Base-by-base conservation (phyloP, 1,284 basidiomycete genomes). In the Sporisorium scitamineum region DNA sequence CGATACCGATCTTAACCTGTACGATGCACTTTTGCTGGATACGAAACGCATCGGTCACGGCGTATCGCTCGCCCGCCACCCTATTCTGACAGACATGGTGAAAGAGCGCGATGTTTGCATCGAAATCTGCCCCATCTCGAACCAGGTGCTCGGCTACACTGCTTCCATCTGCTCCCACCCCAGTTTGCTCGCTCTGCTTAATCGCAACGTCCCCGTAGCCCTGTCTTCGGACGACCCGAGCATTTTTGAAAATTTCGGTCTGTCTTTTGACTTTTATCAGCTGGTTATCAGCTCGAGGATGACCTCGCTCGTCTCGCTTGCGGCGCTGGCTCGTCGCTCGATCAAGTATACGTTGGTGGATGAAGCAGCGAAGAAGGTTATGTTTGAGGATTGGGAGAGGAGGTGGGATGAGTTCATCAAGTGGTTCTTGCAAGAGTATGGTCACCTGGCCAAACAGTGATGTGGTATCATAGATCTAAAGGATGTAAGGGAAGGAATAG, bases 11-110 rank as follows among this genome's bases (percentile, higher is more conserved):
- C 83, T 88, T 54, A 94, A 94, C 80, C 85, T 94, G 39, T 93
- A 92, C 80, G 92, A 93, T 80, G 92, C 92, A 3, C 89, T 93
- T 48, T 83, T 92, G 32, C 87, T 93, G 18, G 92, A 90, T 24
- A 92, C 92, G 4, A 92, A 90, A 79, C 89, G 92, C 16, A 93
- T 93, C 61, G 92, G 92, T 0, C 92, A 93, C 85, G 92, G 91
- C 6, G 92, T 90, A 80, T 92, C 91, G 3, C 86, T 93, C 22
- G 88, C 89, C 42, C 92, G 92, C 78, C 92, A 93, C 80, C 92
- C 91, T 0, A 88, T 89, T 68, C 86, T 93, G 29, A 89, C 93
- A 83, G 87, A 91, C 52, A 87, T 89, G 6, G 92, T 91, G 80
- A 88, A 89, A 63, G 88, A 92, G 77, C 87, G 86, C 48, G 87